These are phyloP conservation scores for Corymbia citriodora DNA, from an alignment of 441 rosid genomes.

Conservation along the genomic window DNA sequence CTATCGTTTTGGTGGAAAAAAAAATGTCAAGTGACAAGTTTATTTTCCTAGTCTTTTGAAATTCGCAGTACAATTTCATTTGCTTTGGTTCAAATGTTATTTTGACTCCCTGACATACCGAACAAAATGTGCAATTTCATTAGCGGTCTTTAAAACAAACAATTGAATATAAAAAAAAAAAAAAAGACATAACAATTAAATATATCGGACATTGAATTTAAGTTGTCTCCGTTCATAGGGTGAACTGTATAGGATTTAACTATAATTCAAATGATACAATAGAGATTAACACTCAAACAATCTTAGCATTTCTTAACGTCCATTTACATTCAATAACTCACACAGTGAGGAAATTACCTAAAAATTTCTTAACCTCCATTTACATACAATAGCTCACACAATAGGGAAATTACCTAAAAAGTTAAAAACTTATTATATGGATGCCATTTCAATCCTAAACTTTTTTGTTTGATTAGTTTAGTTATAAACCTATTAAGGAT, in stretches of 20 bases:
- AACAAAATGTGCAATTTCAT: neutral
- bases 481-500: neutral
- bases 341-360: neutral
- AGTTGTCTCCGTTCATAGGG: neutral
- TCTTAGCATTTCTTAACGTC: fast-evolving
- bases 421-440: neutral
- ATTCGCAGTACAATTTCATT: neutral
- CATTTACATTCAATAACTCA: neutral
- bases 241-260: neutral
- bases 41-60: neutral
- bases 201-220: neutral
- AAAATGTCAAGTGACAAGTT: neutral
- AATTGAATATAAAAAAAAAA: too few species aligned
- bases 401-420: neutral
- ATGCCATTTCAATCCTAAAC: neutral
- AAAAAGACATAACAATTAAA: neutral
- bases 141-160: neutral
- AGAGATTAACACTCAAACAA: neutral
- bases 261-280: neutral
- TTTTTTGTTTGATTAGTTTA: neutral
- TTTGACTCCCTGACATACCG: neutral
- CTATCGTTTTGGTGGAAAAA: neutral
- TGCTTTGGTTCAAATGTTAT: neutral
- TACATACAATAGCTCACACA: neutral
- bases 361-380: neutral